These are phyloP conservation scores for Suhomyces ambrosiae DNA, from an alignment of 1,139 yeast species.

Conservation along the genomic window DNA sequence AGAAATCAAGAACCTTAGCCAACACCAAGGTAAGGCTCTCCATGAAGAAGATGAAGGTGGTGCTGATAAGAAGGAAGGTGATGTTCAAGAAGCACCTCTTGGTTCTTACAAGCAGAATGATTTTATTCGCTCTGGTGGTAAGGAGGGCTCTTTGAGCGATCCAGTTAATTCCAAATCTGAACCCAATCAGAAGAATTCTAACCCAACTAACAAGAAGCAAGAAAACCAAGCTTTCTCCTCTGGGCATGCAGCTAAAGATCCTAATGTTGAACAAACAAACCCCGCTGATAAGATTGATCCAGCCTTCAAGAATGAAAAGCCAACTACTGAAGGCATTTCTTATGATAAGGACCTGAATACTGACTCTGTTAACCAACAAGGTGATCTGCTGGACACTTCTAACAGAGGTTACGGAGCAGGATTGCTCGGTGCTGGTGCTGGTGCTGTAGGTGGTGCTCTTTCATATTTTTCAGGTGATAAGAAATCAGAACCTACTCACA, in stretches of 20 bases:
- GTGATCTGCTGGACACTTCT: constrained; percentile 1
- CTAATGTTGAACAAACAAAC: background rate
- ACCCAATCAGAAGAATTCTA: constrained; percentile 4
- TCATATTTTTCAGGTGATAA: constrained; percentile 9
- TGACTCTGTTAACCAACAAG: constrained; percentile 2
- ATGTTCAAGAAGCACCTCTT: constrained; percentile 19
- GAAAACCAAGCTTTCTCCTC: constrained; percentile 6
- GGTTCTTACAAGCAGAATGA: constrained; percentile 15
- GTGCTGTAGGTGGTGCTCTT: constrained; percentile 12
- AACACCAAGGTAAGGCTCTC: constrained; percentile 19
- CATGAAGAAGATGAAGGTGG: constrained; percentile 13
- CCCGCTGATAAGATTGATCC: constrained; percentile 8
- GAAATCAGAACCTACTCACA: constrained; percentile 1
- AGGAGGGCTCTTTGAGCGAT: constrained; percentile 15
- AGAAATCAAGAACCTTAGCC: constrained; percentile 20
- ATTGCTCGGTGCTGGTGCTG: constrained; percentile 10
- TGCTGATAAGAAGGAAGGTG: constrained; percentile 8
- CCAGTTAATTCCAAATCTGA: constrained; percentile 2
- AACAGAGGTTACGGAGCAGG: constrained; percentile 7
- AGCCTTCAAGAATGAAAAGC: background rate
- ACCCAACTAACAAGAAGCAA: constrained; percentile 5
- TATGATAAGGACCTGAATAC: too few species aligned
- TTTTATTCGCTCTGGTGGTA: constrained; percentile 21
- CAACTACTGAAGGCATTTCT: background rate
- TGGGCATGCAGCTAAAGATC: constrained; percentile 3